Base-by-base conservation (phyloP, 1,139 yeast genomes). In the Eremothecium gossypii region DNA sequence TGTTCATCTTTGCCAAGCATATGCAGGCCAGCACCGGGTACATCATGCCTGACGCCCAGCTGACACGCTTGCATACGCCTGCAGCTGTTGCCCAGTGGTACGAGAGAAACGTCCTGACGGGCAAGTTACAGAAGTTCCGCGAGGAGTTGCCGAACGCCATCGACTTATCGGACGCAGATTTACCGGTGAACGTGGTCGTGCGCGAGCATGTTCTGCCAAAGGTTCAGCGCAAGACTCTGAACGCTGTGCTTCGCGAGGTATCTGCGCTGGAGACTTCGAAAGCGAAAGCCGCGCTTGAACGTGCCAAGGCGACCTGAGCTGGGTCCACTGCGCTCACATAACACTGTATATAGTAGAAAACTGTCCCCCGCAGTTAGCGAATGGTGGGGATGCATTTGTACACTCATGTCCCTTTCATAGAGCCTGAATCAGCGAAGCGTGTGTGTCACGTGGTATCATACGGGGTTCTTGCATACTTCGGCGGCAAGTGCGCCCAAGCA, bases 91-190 rank as follows among this genome's bases (percentile, higher is more conserved):
- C 67, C 45, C 49, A 60, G 0, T 76, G 73, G 48, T 69, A 78
- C 43, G 52, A 61, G 27, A 51, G 60, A 8, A 63, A 71, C 37
- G 68, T 82, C 8, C 65, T 73, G 29, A 74, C 75, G 30, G 64
- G 67, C 10, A 63, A 60, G 41, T 64, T 48, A 8, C 48, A 45
- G 8, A 51, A 73, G 51, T 75, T 69, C 64, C 73, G 73, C 52
- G 94, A 83, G 61, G 72, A 80, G 56, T 76, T 77, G 58, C 93
- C 95, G 23, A 76, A 83, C 49, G 91, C 86, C 34, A 75, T 86
- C 41, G 76, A 82, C 61, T 66, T 85, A 51, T 71, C 76, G 47
- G 62, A 66, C 14, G 57, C 64, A 28, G 68, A 67, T 12, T 75
- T 68, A 47, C 64, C 63, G 20, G 74, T 78, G 36, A 78, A 77